Conservation (phyloP, 495 filamentous ascomycete species). For the Penicillium crystallinum region DNA sequence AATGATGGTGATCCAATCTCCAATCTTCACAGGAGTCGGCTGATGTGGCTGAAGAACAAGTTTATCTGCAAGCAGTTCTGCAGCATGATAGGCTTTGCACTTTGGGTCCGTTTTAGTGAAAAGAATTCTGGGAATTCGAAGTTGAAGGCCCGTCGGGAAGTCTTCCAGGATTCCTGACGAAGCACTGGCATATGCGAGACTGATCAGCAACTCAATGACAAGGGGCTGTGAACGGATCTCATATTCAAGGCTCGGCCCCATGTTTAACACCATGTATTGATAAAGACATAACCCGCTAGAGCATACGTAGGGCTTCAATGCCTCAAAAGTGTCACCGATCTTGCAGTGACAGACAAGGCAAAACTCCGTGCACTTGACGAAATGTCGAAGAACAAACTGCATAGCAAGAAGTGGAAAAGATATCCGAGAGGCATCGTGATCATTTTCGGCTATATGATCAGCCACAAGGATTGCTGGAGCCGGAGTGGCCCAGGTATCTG, state of each 20-base stretch:
- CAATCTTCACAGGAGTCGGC: constrained; percentile 32
- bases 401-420: constrained; percentile 71
- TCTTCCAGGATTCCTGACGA: constrained; percentile 41
- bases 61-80: no score
- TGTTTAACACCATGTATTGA: constrained; percentile 85
- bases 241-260: constrained; percentile 80
- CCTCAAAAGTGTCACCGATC: constrained; percentile 65
- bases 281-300: constrained; percentile 74
- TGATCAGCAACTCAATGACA: constrained; percentile 82
- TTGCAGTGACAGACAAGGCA: constrained; percentile 82
- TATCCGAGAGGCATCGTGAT: constrained; percentile 11
- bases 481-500: constrained; percentile 24
- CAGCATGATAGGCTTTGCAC: no score
- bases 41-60: constrained; percentile 40
- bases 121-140: constrained; percentile 53
- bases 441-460: constrained; percentile 47
- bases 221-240: constrained; percentile 76
- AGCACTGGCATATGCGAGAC: constrained; percentile 69
- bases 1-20: constrained; percentile 53
- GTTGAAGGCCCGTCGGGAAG: constrained; percentile 62
- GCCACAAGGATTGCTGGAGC: constrained; percentile 30
- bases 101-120: no score
- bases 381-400: constrained; percentile 75
- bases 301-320: constrained; percentile 92
- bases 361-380: constrained; percentile 80